Conservation (phyloP, 1,284 basidiomycete species). For the Laetiporus sulphureus region DNA sequence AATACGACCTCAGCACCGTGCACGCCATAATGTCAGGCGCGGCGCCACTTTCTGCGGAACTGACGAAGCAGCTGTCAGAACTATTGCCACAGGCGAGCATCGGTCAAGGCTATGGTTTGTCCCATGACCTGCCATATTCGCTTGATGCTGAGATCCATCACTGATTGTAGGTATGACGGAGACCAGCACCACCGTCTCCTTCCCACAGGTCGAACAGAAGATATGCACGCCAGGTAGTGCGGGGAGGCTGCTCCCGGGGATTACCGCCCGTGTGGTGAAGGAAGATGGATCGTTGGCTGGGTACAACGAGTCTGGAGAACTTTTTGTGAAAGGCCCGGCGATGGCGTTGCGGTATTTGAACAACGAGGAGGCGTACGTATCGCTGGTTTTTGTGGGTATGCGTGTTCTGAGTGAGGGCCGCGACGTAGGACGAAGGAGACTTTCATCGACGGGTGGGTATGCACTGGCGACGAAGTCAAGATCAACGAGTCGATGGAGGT, state of each 20-base stretch:
- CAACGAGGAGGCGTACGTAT: slow-evolving; percentile 41
- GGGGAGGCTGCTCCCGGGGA: slow-evolving; percentile 33
- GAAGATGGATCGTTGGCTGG: slow-evolving; percentile 32
- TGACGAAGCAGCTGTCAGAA: slow-evolving; percentile 45
- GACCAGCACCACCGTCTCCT: slow-evolving; percentile 40
- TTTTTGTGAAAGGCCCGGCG: slow-evolving; percentile 35
- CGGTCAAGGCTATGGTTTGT: slow-evolving; percentile 53
- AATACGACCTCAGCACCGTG: slow-evolving; percentile 54
- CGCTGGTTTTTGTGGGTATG: slow-evolving; percentile 3
- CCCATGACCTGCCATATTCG: not conserved
- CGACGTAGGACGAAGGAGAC: slow-evolving; percentile 34
- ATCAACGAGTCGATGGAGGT: slow-evolving; percentile 33
- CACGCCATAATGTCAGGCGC: slow-evolving; percentile 55
- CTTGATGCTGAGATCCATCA: no score
- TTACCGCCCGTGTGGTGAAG: slow-evolving; percentile 32
- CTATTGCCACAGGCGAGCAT: slow-evolving; percentile 49
- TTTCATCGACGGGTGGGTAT: slow-evolving; percentile 37
- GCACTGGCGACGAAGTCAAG: slow-evolving; percentile 37
- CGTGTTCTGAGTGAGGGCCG: not conserved
- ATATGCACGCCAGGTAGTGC: slow-evolving; percentile 27
- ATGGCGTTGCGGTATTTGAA: slow-evolving; percentile 36
- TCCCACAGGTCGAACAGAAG: slow-evolving; percentile 17
- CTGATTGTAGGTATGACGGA: slow-evolving; percentile 36
- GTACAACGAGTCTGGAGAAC: slow-evolving; percentile 35
- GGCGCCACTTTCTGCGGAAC: slow-evolving; percentile 60